Percentiles rank a stretch among this genome's conserved stretches.
Conservation (phyloP, 768 basidiomycete genomes). For the Rhizopogon rudus region DNA sequence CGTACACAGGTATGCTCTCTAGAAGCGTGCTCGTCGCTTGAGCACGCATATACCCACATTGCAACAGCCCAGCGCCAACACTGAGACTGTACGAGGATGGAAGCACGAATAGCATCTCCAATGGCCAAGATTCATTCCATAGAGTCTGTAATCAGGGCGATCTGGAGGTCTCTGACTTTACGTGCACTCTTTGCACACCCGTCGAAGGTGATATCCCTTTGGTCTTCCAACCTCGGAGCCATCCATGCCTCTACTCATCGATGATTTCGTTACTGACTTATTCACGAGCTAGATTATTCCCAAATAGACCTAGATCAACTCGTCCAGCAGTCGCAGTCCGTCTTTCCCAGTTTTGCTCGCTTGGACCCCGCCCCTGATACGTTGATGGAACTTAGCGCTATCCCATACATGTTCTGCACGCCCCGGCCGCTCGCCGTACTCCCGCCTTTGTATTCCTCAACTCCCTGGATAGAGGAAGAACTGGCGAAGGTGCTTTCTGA, state of each 20-base stretch:
- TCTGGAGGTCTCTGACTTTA: conserved; percentile 8
- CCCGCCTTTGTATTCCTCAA: neutral
- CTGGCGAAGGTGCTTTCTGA: neutral
- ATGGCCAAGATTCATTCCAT: neutral
- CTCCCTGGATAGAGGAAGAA: neutral
- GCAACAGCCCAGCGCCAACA: neutral
- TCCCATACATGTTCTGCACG: conserved; percentile 24
- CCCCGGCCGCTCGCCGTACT: conserved; percentile 1
- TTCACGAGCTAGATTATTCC: neutral
- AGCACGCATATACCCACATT: neutral
- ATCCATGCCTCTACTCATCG: neutral
- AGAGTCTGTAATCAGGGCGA: conserved; percentile 15
- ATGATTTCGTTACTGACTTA: neutral
- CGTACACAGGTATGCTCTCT: neutral
- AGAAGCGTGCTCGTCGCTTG: neutral
- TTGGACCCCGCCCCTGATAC: conserved; percentile 11
- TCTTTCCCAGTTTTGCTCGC: neutral
- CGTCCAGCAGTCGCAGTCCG: neutral
- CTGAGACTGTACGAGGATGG: no score
- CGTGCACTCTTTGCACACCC: conserved; percentile 17
- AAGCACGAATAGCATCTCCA: neutral
- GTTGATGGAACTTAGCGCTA: conserved; percentile 23
- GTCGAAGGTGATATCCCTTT: conserved; percentile 15
- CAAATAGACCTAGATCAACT: neutral
- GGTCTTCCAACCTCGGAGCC: neutral